A percentile compares a stretch with the other conserved stretches of the same genome.
Evolutionary conservation across 352 stramenopile species (phyloP).

Genomic region (Pythium myriotylum): DNA sequence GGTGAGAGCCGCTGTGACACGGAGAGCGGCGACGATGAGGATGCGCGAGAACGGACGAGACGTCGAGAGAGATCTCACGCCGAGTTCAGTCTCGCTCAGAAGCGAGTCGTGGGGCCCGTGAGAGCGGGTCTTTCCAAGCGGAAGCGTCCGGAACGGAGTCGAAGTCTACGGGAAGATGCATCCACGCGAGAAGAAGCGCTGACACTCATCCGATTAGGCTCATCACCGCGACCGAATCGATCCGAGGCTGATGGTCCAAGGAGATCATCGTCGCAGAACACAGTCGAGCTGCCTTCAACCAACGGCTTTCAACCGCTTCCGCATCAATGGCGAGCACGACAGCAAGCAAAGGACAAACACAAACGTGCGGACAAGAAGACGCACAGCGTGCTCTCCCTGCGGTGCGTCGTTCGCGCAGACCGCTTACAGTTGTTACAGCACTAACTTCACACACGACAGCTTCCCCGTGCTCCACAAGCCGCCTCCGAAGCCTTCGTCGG

Average conservation of each 20-base stretch:
- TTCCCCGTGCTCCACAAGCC: constrained; percentile 19
- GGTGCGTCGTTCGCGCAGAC: constrained; percentile 18
- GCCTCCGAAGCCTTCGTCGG: neutral
- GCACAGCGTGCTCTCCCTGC: constrained; percentile 34
- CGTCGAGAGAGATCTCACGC: neutral
- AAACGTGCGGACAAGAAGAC: constrained; percentile 3
- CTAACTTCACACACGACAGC: constrained; percentile 4
- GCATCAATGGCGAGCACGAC: constrained; percentile 9
- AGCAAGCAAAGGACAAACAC: neutral
- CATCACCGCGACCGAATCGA: neutral
- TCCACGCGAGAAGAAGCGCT: neutral
- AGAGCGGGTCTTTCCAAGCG: neutral
- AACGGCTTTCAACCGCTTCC: constrained; percentile 10
- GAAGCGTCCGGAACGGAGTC: neutral
- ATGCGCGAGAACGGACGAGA: neutral
- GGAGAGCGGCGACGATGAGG: neutral
- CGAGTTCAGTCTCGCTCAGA: constrained; percentile 9
- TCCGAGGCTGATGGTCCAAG: constrained; percentile 8
- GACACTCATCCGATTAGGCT: neutral
- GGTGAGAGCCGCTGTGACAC: neutral
- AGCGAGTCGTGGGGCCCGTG: neutral
- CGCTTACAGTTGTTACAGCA: no score
- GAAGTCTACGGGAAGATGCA: no score
- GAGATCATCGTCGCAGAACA: neutral
- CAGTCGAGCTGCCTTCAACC: constrained; percentile 2